Percentiles rank a stretch among this genome's conserved stretches.
Evolutionary conservation across 2,329 filamentous ascomycete genomes (phyloP).

Genomic region (Immersiporthe knoxdaviesiana): DNA sequence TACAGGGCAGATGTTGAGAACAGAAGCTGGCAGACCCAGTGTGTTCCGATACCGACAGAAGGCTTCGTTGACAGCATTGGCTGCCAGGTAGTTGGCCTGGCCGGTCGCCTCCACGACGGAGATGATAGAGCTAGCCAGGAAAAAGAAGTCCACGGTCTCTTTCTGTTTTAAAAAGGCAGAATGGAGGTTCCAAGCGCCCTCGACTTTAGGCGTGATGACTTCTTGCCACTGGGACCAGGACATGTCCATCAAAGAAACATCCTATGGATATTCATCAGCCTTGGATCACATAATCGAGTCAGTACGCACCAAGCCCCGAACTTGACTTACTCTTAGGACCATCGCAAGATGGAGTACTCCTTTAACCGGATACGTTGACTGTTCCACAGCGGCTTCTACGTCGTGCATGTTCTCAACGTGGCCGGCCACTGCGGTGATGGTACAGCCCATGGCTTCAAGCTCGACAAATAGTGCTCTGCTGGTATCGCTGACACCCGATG

Average conservation of each 20-base stretch:
- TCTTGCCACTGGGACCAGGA: slow-evolving; percentile 36
- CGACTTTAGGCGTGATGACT: slow-evolving; percentile 30
- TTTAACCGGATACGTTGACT: neutral
- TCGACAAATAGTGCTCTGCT: neutral
- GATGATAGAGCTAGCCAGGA: slow-evolving; percentile 10
- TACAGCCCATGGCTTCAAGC: slow-evolving; percentile 17
- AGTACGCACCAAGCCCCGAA: too few species aligned
- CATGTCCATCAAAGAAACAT: slow-evolving; percentile 32
- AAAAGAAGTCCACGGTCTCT: slow-evolving; percentile 32
- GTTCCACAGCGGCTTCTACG: slow-evolving; percentile 5
- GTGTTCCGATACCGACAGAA: slow-evolving; percentile 40
- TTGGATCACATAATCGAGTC: too few species aligned
- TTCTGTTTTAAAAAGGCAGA: slow-evolving; percentile 33
- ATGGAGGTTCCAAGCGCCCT: slow-evolving; percentile 24
- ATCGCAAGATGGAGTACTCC: slow-evolving; percentile 19
- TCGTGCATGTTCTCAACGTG: slow-evolving; percentile 6
- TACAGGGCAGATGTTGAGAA: slow-evolving; percentile 43
- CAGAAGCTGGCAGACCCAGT: slow-evolving; percentile 39
- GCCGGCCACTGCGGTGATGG: slow-evolving; percentile 1
- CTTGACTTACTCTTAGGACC: slow-evolving; percentile 4
- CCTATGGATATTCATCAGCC: neutral
- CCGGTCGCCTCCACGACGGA: neutral
- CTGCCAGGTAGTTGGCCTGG: slow-evolving; percentile 34
- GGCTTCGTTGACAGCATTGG: slow-evolving; percentile 42
- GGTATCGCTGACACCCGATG: neutral